Evolutionary conservation across 2,329 filamentous ascomycete species (phyloP).

Genomic region (Claviceps monticola): DNA sequence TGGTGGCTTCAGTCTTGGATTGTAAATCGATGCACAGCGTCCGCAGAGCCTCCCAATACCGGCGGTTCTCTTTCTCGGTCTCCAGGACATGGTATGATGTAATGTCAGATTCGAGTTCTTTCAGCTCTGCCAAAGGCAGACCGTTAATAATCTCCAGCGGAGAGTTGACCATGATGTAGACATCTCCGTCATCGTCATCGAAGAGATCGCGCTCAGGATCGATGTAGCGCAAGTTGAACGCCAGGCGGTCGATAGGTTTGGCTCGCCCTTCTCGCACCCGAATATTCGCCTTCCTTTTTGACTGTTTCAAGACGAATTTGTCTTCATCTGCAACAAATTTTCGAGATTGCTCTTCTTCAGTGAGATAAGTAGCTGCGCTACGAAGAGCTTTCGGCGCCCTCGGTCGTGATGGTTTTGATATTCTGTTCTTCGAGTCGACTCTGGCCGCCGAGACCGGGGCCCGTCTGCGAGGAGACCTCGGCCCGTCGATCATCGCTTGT

Average conservation of each 20-base stretch:
- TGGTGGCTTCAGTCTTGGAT: slow-evolving; percentile 47
- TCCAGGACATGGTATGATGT: slow-evolving; percentile 69
- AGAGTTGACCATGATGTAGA: slow-evolving; percentile 60
- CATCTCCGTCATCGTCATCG: slow-evolving; percentile 68
- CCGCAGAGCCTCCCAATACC: slow-evolving; percentile 88
- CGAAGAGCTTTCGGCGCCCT: slow-evolving; percentile 15
- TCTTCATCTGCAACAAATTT: slow-evolving; percentile 92
- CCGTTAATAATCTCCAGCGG: slow-evolving; percentile 71
- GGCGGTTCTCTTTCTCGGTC: slow-evolving; percentile 59
- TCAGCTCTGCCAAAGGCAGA: slow-evolving; percentile 51
- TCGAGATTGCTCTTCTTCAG: slow-evolving; percentile 63
- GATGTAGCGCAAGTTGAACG: slow-evolving; percentile 78
- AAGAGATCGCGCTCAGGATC: slow-evolving; percentile 75
- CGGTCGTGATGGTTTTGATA: slow-evolving; percentile 36
- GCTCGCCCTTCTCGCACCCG: slow-evolving; percentile 83
- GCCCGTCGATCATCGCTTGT: slow-evolving; percentile 38
- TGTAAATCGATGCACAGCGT: slow-evolving; percentile 67
- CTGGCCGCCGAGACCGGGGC: slow-evolving; percentile 39
- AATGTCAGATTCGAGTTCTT: slow-evolving; percentile 72
- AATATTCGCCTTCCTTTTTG: slow-evolving; percentile 95
- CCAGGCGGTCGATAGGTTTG: slow-evolving; percentile 85
- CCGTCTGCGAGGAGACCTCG: slow-evolving; percentile 28
- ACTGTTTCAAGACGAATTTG: slow-evolving; percentile 87
- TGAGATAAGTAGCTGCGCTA: slow-evolving; percentile 35
- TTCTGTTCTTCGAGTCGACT: slow-evolving; percentile 39